These are phyloP conservation scores for Saturnispora hagleri DNA, from an alignment of 805 yeast genomes.

Conservation along the genomic window DNA sequence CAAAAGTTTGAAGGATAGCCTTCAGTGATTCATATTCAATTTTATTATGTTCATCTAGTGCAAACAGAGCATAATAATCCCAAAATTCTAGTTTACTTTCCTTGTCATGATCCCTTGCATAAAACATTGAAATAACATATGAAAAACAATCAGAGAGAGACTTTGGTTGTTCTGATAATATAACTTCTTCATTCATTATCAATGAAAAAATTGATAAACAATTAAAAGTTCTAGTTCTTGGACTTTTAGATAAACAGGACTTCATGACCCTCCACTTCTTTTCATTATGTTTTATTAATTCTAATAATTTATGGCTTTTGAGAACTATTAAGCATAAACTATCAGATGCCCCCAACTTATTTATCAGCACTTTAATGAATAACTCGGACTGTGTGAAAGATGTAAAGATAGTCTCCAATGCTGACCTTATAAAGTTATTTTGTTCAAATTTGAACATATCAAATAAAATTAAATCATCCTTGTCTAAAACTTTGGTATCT, in stretches of 20 bases:
- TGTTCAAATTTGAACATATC: conserved; percentile 7
- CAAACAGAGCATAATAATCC: conserved; percentile 2
- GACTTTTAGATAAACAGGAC: not conserved
- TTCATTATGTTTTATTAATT: not conserved
- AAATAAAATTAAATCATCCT: conserved; percentile 6
- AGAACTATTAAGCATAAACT: conserved; percentile 2
- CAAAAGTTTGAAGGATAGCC: not conserved
- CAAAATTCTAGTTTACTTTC: conserved; percentile 6
- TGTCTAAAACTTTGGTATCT: not conserved
- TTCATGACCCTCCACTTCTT: conserved; percentile 5
- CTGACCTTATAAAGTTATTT: not conserved
- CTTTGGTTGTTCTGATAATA: not conserved
- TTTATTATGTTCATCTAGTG: not conserved
- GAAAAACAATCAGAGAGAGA: not conserved
- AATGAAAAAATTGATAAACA: conserved; percentile 1
- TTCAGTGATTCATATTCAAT: not conserved
- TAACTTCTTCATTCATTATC: not conserved
- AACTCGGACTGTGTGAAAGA: not conserved
- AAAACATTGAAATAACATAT: conserved; percentile 1
- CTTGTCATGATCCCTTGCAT: not conserved
- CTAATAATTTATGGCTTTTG: not conserved
- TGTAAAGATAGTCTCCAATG: conserved; percentile 4
- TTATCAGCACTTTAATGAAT: conserved; percentile 2
- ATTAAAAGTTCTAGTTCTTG: not conserved
- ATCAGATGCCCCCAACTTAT: not conserved